Base-by-base conservation (phyloP, 352 stramenopile species). In the Pythium graminicola region DNA sequence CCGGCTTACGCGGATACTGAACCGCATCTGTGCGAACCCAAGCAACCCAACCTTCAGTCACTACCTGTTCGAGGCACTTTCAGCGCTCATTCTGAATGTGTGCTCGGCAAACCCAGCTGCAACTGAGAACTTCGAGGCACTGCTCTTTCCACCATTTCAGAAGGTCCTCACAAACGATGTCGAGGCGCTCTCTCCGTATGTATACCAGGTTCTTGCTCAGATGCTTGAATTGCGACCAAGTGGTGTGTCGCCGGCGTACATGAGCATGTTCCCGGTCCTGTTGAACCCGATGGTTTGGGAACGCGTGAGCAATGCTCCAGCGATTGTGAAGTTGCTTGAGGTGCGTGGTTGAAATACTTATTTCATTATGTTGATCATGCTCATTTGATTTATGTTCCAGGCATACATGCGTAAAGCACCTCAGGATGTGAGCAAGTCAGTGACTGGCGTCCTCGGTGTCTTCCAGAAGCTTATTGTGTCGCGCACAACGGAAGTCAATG, bases 1-100 rank as follows among this genome's bases (percentile, higher is more conserved):
- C 54, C 97, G 98, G 49, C 73, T 99, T 39, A 98, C 92, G 9
- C 80, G 48, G 33, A 87, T 98, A 17, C 62, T 99, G 42, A 96
- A 78, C 45, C 70, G 73, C 14, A 97, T 99, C 16, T 98, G 94
- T 51, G 96, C 95, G 32, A 99, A 99, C 74, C 97, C 97, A 23
- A 96, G 92, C 52, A 99, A 99, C 69, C 97, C 97, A 19, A 93
- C 93, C 20, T 99, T 98, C 74, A 99, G 98, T 60, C 97, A 99
- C 70, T 99, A 97, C 59, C 71, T 99, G 8, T 99, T 99, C 62
- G 97, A 99, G 73, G 97, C 95, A 11, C 85, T 99, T 31, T 98
- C 96, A 0, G 92, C 98, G 17, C 67, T 98, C 13, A 93, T 99
- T 39, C 64, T 91, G 38, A 93, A 96, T 38, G 90, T 97, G 8